phyloP scores from a whole-genome alignment of 495 filamentous ascomycete genomes.

The Daldinia caldariorum region DNA sequence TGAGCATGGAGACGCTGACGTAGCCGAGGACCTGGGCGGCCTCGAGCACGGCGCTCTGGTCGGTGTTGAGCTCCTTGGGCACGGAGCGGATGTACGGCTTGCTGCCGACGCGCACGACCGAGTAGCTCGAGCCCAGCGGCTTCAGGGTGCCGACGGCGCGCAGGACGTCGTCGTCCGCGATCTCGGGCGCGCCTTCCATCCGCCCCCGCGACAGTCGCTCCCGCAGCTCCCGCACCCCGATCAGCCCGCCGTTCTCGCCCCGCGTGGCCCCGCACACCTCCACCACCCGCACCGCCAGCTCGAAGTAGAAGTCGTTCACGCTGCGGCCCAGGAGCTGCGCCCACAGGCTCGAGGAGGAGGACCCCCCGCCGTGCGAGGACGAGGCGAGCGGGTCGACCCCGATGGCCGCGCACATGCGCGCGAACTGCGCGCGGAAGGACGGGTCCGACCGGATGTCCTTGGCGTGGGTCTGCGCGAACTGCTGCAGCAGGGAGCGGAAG shows the following conservation, averaged over 20 bases:
- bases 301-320: slow-evolving; percentile 99
- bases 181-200: slow-evolving; percentile 78
- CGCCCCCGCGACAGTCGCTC: slow-evolving; percentile 74
- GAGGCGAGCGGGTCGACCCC: slow-evolving; percentile 93
- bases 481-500: slow-evolving; percentile 91
- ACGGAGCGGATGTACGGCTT: slow-evolving; percentile 91
- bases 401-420: slow-evolving; percentile 96
- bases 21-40: slow-evolving; percentile 85
- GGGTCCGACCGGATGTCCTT: slow-evolving; percentile 96
- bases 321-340: slow-evolving; percentile 87
- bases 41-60: slow-evolving; percentile 92
- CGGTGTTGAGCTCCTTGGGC: slow-evolving; percentile 94
- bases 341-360: slow-evolving; percentile 76
- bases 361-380: slow-evolving; percentile 57
- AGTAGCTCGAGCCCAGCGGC: slow-evolving; percentile 88
- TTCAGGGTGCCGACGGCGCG: slow-evolving; percentile 87
- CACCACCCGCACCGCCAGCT: slow-evolving; percentile 90
- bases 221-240: slow-evolving; percentile 83
- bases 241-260: slow-evolving; percentile 90
- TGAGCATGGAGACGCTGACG: slow-evolving; percentile 90
- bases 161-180: slow-evolving; percentile 87
- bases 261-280: slow-evolving; percentile 90
- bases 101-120: slow-evolving; percentile 79
- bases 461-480: slow-evolving; percentile 92
- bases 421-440: slow-evolving; percentile 94